Percentiles rank a stretch among this genome's conserved stretches.
phyloP scores from a whole-genome alignment of 306 rosid species.

The Citrullus amarus region DNA sequence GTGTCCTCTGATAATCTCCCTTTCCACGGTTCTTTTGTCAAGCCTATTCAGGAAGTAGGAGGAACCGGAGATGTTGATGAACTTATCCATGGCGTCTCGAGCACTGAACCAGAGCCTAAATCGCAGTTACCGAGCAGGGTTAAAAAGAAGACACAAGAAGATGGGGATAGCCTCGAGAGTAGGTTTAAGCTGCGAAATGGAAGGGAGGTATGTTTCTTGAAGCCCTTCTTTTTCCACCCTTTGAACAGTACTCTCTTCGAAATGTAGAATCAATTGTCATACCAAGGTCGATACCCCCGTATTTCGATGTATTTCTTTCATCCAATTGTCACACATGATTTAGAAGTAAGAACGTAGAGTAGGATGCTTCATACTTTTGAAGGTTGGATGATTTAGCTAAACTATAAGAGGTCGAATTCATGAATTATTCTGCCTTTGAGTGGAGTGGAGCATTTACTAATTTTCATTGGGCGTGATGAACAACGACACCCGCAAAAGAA shows the following conservation, averaged over 20 bases:
- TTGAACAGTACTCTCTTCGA: background rate
- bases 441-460: background rate
- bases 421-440: background rate
- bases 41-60: background rate
- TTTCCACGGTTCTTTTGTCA: background rate
- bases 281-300: background rate
- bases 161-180: slow-evolving; percentile 24
- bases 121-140: slow-evolving; percentile 13
- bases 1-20: background rate
- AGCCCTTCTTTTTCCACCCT: background rate
- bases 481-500: background rate
- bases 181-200: slow-evolving; percentile 84
- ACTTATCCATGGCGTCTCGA: background rate
- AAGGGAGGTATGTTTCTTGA: slow-evolving; percentile 43
- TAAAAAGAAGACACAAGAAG: slow-evolving; percentile 36
- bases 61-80: background rate
- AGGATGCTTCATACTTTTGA: background rate
- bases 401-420: background rate
- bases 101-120: background rate
- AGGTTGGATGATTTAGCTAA: background rate
- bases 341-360: background rate
- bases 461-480: background rate
- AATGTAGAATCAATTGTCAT: background rate
- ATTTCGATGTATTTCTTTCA: background rate
- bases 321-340: background rate